Base-by-base conservation (phyloP, 2,329 filamentous ascomycete species). In the Elsinoe ampelina region DNA sequence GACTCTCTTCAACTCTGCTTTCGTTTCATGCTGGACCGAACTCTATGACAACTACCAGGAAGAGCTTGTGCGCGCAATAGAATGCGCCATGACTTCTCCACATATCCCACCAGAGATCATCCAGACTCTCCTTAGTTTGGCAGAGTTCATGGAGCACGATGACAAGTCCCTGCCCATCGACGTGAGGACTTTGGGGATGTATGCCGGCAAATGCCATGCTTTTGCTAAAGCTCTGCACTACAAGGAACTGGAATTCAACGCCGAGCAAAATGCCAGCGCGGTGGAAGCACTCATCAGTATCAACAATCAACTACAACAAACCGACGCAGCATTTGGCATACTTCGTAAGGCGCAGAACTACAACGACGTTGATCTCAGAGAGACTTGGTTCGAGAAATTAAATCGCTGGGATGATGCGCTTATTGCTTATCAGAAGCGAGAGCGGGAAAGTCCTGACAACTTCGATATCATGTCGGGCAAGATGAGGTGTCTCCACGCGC, bases 101-200 rank as follows among this genome's bases (percentile, higher is more conserved):
- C 92, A 96, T 64, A 95, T 98, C 11, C 92, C 93, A 0, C 93
- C 95, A 0, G 95, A 99, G 70, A 86, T 99, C 62, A 77, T 98
- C 7, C 92, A 95, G 59, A 86, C 96, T 51, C 77, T 99, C 26
- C 82, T 99, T 50, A 98, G 98, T 66, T 79, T 99, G 52, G 93
- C 93, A 19, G 93, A 99, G 69, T 99, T 98, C 70, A 99, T 99
- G 93, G 93, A 99, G 69, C 93, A 98, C 67, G 95, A 98, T 65
- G 93, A 99, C 70, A 98, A 98, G 71, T 92, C 95, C 12, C 76
- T 99, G 54, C 93, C 93, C 1, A 98, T 99, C 61, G 95, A 99
- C 67, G 96, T 99, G 61, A 80, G 93, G 50, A 90, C 93, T 8
- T 80, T 98, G 10, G 95, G 95, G 32, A 87, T 92, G 67, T 95